Percentiles rank a stretch among this genome's conserved stretches.
These are phyloP conservation scores for Didymella lethalis DNA, from an alignment of 2,329 filamentous ascomycete genomes.

Conservation along the genomic window DNA sequence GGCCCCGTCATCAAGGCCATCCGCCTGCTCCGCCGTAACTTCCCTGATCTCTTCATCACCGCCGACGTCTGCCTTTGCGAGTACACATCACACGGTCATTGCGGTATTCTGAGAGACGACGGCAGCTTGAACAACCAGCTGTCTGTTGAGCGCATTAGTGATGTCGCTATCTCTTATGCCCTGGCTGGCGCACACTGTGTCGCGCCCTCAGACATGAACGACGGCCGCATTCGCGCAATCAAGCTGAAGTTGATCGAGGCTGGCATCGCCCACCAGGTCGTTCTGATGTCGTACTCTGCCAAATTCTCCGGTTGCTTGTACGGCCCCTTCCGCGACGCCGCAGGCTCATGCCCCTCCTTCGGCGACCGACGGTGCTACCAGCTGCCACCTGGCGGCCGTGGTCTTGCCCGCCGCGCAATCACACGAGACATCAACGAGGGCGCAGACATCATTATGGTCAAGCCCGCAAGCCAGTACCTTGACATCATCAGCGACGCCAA, in stretches of 20 bases:
- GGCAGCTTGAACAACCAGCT: conserved; percentile 91
- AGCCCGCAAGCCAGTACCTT: conserved; percentile 93
- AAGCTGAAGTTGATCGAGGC: conserved; percentile 97
- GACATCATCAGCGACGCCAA: conserved; percentile 98
- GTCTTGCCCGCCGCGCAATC: conserved; percentile 90
- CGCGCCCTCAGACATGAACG: conserved; percentile 98
- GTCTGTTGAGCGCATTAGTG: conserved; percentile 91
- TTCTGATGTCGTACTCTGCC: conserved; percentile 97
- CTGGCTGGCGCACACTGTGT: conserved; percentile 95
- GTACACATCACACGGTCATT: conserved; percentile 98
- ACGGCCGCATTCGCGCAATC: conserved; percentile 94
- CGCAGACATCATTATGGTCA: conserved; percentile 99
- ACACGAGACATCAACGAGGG: conserved; percentile 89
- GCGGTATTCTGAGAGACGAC: conserved; percentile 92
- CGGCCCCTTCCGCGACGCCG: conserved; percentile 95
- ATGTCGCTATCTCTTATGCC: conserved; percentile 98
- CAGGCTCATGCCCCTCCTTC: conserved; percentile 88
- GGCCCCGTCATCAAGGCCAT: conserved; percentile 92
- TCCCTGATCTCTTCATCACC: conserved; percentile 90
- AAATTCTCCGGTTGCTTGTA: conserved; percentile 98
- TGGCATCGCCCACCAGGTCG: conserved; percentile 86
- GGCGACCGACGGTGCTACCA: conserved; percentile 98
- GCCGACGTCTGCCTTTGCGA: conserved; percentile 97
- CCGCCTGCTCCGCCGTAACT: conserved; percentile 80
- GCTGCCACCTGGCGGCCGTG: conserved; percentile 88